Conservation (phyloP, 73 alveolate genomes). For the Paramecium octaurelia region DNA sequence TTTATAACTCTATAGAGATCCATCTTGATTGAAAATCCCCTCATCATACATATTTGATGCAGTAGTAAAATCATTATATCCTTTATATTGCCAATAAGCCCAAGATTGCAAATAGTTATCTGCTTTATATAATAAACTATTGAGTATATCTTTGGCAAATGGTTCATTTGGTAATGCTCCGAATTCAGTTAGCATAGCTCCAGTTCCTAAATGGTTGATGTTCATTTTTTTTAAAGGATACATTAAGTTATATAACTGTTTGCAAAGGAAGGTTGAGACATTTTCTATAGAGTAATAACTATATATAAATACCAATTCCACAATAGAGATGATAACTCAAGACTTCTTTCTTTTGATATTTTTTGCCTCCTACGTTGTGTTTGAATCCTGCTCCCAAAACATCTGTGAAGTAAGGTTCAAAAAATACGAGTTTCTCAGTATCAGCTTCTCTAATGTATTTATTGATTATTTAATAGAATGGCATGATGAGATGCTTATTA, state of each 20-base stretch:
- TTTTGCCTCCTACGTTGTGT: constrained; percentile 42
- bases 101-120: constrained; percentile 70
- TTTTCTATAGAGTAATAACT: neutral
- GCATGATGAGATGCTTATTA: constrained; percentile 70
- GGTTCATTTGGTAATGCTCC: constrained; percentile 76
- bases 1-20: constrained; percentile 68
- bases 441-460: constrained; percentile 69
- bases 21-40: constrained; percentile 75
- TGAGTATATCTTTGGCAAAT: constrained; percentile 67
- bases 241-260: constrained; percentile 54
- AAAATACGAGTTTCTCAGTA: constrained; percentile 75
- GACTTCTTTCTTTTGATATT: constrained; percentile 37
- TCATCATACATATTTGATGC: constrained; percentile 70
- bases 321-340: constrained; percentile 54
- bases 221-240: constrained; percentile 60
- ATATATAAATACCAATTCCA: constrained; percentile 19
- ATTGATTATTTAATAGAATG: constrained; percentile 72
- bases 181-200: constrained; percentile 72
- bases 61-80: constrained; percentile 78
- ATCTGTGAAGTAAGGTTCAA: constrained; percentile 75
- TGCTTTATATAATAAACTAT: constrained; percentile 63
- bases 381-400: constrained; percentile 58
- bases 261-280: constrained; percentile 56
- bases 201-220: constrained; percentile 64
- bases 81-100: constrained; percentile 83